A percentile compares a stretch with the other conserved stretches of the same genome.
Evolutionary conservation across 148 eudicot genomes (phyloP).

Genomic region (Nyssa sinensis): DNA sequence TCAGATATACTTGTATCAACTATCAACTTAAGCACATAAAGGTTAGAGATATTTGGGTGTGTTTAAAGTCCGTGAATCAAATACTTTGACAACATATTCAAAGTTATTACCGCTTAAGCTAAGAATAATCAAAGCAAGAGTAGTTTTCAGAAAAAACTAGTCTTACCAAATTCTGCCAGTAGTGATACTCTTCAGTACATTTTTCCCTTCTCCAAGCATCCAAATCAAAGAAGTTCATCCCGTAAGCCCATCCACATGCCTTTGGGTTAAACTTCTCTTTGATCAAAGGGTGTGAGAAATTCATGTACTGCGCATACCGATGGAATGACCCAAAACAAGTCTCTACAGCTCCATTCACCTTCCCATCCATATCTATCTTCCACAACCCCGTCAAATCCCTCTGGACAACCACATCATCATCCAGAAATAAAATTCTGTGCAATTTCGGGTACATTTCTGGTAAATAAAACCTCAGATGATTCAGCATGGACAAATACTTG

Average conservation of each 20-base stretch:
- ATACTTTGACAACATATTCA: too few species aligned
- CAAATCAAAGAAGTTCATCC: constrained; percentile 38
- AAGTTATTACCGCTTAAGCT: background rate
- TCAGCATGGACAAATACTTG: constrained; percentile 35
- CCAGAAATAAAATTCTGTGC: constrained; percentile 36
- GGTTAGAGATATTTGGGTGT: background rate
- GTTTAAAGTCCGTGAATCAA: background rate
- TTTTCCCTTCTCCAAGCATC: constrained; percentile 42
- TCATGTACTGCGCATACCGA: constrained; percentile 35
- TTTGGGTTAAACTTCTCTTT: constrained; percentile 35
- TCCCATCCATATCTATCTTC: constrained; percentile 41
- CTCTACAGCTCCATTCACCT: constrained; percentile 37
- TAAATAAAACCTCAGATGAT: constrained; percentile 36
- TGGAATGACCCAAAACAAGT: constrained; percentile 36
- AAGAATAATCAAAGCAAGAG: background rate
- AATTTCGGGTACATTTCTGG: constrained; percentile 40
- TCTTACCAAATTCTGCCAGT: constrained; percentile 37
- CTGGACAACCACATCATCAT: constrained; percentile 34
- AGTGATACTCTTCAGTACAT: constrained; percentile 37
- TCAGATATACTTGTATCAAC: background rate
- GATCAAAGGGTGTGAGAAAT: constrained; percentile 37
- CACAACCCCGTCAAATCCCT: constrained; percentile 40
- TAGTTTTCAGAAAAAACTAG: background rate
- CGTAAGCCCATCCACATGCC: constrained; percentile 40
- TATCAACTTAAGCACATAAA: background rate